phyloP scores from a whole-genome alignment of 495 filamentous ascomycete species.

The Emericellopsis terricola region DNA sequence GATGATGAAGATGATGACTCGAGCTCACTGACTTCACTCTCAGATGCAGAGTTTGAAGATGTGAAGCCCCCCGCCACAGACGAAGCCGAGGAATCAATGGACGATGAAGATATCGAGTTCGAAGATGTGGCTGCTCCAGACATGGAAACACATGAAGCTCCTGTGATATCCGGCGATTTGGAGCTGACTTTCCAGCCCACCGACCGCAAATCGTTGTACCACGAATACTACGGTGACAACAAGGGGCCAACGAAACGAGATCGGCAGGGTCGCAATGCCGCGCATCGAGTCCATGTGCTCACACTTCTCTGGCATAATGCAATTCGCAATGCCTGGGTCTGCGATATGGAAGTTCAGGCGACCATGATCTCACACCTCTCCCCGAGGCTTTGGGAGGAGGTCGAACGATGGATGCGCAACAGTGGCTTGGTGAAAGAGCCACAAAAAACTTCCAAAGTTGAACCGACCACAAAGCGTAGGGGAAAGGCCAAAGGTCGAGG shows the following conservation, averaged over 20 bases:
- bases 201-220: slow-evolving; percentile 31
- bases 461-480: slow-evolving; percentile 8
- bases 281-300: slow-evolving; percentile 83
- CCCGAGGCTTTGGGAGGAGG: slow-evolving; percentile 43
- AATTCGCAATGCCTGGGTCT: slow-evolving; percentile 71
- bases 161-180: slow-evolving; percentile 33
- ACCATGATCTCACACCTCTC: slow-evolving; percentile 57
- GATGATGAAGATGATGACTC: slow-evolving; percentile 36
- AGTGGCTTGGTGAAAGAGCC: slow-evolving; percentile 36
- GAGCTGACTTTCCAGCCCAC: slow-evolving; percentile 57
- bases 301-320: slow-evolving; percentile 77
- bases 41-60: slow-evolving; percentile 53
- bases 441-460: slow-evolving; percentile 11
- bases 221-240: slow-evolving; percentile 50
- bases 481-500: slow-evolving; percentile 12
- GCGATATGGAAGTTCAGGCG: slow-evolving; percentile 60
- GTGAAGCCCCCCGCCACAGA: slow-evolving; percentile 13
- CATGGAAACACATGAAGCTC: slow-evolving; percentile 6
- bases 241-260: slow-evolving; percentile 77
- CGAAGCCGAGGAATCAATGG: slow-evolving; percentile 31
- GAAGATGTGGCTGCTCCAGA: slow-evolving; percentile 52
- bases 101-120: slow-evolving; percentile 65
- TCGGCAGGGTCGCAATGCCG: slow-evolving; percentile 52
- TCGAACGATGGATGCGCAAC: slow-evolving; percentile 54
- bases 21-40: slow-evolving; percentile 39